These are phyloP conservation scores for Crotalaria pallida DNA, from an alignment of 306 rosid genomes.

Conservation along the genomic window DNA sequence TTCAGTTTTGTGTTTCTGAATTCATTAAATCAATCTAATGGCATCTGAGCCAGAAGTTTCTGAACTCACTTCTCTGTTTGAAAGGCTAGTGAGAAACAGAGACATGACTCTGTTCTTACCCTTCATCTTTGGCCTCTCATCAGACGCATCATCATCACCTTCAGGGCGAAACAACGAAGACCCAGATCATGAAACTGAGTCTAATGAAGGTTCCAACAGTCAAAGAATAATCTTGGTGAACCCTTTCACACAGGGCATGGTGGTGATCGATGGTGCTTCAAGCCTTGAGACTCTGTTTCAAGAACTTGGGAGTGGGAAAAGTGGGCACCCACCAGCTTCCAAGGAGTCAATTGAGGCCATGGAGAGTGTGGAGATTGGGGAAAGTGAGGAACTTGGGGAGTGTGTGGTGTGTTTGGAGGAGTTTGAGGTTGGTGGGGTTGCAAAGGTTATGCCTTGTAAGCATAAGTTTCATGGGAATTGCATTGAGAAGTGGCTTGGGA, in stretches of 20 bases:
- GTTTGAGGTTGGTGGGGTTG: slow-evolving; percentile 42
- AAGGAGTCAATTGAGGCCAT: slow-evolving; percentile 64
- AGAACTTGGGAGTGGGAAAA: slow-evolving; percentile 26
- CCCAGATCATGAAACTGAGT: slow-evolving; percentile 17
- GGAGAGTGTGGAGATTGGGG: slow-evolving; percentile 34
- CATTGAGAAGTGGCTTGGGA: slow-evolving; percentile 69
- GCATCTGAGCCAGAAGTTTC: slow-evolving; percentile 45
- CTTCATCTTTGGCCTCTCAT: slow-evolving; percentile 48
- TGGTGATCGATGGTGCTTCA: slow-evolving; percentile 53
- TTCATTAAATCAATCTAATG: slow-evolving; percentile 25
- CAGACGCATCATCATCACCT: neutral
- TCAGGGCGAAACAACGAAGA: neutral
- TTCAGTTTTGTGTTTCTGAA: neutral
- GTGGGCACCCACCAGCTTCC: slow-evolving; percentile 70
- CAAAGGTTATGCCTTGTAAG: slow-evolving; percentile 68
- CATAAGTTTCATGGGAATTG: slow-evolving; percentile 64
- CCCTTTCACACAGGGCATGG: slow-evolving; percentile 50
- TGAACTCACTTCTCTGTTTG: slow-evolving; percentile 40
- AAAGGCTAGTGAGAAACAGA: slow-evolving; percentile 35
- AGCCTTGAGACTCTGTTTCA: slow-evolving; percentile 47
- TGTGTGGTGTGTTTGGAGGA: slow-evolving; percentile 79
- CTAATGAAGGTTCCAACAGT: neutral
- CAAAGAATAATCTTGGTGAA: slow-evolving; percentile 57
- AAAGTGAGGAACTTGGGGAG: slow-evolving; percentile 34
- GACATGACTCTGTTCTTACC: slow-evolving; percentile 55